phyloP scores from a whole-genome alignment of 345 rosid genomes.

The Brassica nigra region DNA sequence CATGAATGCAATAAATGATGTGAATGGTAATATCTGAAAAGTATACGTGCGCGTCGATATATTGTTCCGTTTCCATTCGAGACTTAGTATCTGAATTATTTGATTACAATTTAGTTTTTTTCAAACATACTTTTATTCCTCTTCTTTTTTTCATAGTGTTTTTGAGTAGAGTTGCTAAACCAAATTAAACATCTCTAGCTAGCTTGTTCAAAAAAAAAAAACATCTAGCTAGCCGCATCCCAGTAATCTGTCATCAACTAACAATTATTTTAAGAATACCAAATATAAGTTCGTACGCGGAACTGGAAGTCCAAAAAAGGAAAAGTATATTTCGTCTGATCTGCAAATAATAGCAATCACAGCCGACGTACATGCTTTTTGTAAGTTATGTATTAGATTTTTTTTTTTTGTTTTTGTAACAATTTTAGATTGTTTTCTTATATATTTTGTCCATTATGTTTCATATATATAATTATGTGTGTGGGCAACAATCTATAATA shows the following conservation, averaged over 20 bases:
- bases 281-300: not conserved
- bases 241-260: not conserved
- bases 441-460: not conserved
- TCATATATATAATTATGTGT: not conserved
- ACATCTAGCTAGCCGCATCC: not conserved
- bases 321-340: not conserved
- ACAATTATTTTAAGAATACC: not conserved
- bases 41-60: conserved; percentile 24
- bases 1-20: conserved; percentile 22
- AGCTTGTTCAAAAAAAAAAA: not conserved
- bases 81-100: not conserved
- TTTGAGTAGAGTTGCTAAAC: not conserved
- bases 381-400: not conserved
- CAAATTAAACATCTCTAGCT: not conserved
- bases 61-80: conserved; percentile 4
- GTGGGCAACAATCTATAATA: not conserved
- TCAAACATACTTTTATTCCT: not conserved
- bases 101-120: not conserved
- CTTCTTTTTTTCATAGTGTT: not conserved
- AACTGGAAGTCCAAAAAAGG: not conserved
- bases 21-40: conserved; percentile 22
- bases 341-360: not conserved
- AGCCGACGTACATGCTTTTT: not conserved
- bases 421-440: not conserved
- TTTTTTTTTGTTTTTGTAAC: not conserved